Conservation (phyloP, 371 early-diverging fungal species). For the Circinella minor region DNA sequence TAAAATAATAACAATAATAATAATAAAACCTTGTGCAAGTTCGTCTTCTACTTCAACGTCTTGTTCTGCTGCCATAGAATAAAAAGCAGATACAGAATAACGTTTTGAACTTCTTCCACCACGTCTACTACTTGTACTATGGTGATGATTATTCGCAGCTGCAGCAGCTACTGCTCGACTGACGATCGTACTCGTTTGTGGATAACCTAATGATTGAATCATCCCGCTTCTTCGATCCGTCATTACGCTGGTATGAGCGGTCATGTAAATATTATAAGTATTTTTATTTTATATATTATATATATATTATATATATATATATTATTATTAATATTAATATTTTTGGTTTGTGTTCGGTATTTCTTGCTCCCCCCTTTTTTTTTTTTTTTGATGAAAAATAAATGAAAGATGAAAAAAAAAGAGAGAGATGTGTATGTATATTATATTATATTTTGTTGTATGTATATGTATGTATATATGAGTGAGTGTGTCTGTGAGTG, state of each 20-base stretch:
- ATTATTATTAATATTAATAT: too few species aligned
- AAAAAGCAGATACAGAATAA: slow-evolving; percentile 88
- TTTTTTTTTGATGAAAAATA: too few species aligned
- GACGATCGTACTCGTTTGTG: slow-evolving; percentile 35
- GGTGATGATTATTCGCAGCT: slow-evolving; percentile 46
- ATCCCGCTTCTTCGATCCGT: slow-evolving; percentile 50
- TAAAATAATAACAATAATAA: too few species aligned
- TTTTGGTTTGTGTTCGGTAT: too few species aligned
- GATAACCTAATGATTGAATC: slow-evolving; percentile 55
- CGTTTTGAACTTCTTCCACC: slow-evolving; percentile 59
- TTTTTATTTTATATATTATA: neutral
- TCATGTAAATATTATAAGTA: neutral
- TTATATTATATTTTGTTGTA: too few species aligned
- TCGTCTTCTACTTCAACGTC: slow-evolving; percentile 96
- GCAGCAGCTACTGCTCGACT: slow-evolving; percentile 53
- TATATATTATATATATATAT: too few species aligned
- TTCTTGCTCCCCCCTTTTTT: too few species aligned
- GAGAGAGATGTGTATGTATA: too few species aligned
- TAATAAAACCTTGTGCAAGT: slow-evolving; percentile 64
- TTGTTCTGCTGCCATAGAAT: slow-evolving; percentile 94
- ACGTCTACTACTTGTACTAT: slow-evolving; percentile 29
- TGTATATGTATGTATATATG: too few species aligned
- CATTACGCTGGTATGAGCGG: slow-evolving; percentile 26
- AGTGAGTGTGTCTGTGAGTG: too few species aligned
- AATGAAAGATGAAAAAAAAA: too few species aligned